These are phyloP conservation scores for Pseudonitzschia delicatissima DNA, from an alignment of 108 stramenopile genomes.

Conservation along the genomic window DNA sequence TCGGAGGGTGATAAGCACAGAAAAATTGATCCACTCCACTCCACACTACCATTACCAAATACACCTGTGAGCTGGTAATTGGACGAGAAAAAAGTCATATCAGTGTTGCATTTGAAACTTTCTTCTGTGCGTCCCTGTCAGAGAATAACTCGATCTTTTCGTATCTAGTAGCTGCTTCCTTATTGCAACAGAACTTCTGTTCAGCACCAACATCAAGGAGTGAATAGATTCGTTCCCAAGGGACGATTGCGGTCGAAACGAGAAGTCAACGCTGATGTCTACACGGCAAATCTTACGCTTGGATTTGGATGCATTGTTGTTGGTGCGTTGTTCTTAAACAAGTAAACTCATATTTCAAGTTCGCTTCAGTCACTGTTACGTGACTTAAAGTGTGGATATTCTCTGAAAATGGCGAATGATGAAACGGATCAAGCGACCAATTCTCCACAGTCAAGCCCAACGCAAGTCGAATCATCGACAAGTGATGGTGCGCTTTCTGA, in stretches of 20 bases:
- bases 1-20: no score
- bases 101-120: no score
- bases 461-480: not conserved
- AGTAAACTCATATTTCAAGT: not conserved
- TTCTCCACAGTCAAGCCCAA: not conserved
- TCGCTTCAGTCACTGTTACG: not conserved
- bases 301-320: not conserved
- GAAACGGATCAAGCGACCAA: conserved; percentile 3
- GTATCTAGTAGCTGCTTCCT: no score
- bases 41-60: no score
- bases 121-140: no score
- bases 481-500: no score
- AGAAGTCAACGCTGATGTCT: not conserved
- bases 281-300: not conserved
- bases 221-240: not conserved
- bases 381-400: not conserved
- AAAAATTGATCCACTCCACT: no score
- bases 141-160: no score
- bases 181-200: not conserved
- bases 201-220: not conserved
- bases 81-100: no score
- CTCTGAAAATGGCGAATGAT: not conserved
- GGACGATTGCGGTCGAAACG: not conserved
- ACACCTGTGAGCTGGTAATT: no score
- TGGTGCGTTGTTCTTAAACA: no score